Percentiles rank a stretch among this genome's conserved stretches.
phyloP scores from a whole-genome alignment of 73 alveolate genomes.

The Tetrahymena elliotti region DNA sequence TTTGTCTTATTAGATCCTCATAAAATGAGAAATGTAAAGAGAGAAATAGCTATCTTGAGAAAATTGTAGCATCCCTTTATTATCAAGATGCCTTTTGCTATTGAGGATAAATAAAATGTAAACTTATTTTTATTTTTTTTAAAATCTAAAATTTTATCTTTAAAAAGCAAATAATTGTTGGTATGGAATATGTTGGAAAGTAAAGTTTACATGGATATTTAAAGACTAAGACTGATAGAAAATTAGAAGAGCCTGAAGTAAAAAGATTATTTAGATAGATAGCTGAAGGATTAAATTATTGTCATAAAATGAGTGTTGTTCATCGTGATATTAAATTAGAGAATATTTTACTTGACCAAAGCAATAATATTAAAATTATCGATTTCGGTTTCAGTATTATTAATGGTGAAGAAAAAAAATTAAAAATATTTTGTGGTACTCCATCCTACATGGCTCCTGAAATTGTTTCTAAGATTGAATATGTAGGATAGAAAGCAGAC shows the following conservation, averaged over 20 bases:
- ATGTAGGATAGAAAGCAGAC: slow-evolving; percentile 62
- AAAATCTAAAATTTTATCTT: background rate
- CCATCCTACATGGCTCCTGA: slow-evolving; percentile 85
- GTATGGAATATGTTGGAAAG: slow-evolving; percentile 62
- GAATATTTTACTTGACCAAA: slow-evolving; percentile 34
- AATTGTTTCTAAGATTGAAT: slow-evolving; percentile 53
- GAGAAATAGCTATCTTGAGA: slow-evolving; percentile 79
- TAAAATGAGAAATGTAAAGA: slow-evolving; percentile 76
- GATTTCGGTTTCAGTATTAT: slow-evolving; percentile 37
- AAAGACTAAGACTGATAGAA: slow-evolving; percentile 49
- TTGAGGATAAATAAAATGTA: slow-evolving; percentile 61
- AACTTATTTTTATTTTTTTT: background rate
- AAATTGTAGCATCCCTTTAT: slow-evolving; percentile 74
- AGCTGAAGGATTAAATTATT: background rate
- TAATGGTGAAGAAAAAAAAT: slow-evolving; percentile 48
- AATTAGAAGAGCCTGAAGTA: slow-evolving; percentile 49
- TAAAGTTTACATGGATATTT: slow-evolving; percentile 10
- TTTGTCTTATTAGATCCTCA: slow-evolving; percentile 66
- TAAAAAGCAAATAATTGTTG: slow-evolving; percentile 53
- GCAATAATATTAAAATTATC: background rate
- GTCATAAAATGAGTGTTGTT: background rate
- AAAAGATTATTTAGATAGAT: slow-evolving; percentile 38
- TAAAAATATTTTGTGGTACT: slow-evolving; percentile 71
- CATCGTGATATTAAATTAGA: slow-evolving; percentile 69
- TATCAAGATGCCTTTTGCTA: slow-evolving; percentile 65